Evolutionary conservation across 2,329 filamentous ascomycete genomes (phyloP).

Genomic region (Amauroascus niger): DNA sequence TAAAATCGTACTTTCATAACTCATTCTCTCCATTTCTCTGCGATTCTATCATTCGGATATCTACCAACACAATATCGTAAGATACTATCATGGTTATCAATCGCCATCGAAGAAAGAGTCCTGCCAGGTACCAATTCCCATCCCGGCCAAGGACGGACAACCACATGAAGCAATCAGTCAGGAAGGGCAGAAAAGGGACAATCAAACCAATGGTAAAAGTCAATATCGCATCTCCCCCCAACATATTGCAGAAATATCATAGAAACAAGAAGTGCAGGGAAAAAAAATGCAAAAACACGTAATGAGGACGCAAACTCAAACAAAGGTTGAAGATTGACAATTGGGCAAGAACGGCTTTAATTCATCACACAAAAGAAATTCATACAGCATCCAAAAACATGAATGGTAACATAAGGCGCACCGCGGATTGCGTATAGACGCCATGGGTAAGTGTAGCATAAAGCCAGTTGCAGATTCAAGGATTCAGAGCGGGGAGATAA

Average conservation of each 20-base stretch:
- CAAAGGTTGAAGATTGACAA: not conserved
- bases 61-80: not conserved
- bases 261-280: not conserved
- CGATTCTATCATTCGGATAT: not conserved
- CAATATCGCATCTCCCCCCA: not conserved
- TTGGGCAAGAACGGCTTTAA: conserved; percentile 3
- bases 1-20: conserved; percentile 8
- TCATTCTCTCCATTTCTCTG: not conserved
- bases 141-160: not conserved
- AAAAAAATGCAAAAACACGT: not conserved
- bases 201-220: not conserved
- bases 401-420: not conserved
- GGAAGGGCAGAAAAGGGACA: not conserved
- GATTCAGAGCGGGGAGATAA: not conserved
- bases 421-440: not conserved
- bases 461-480: not conserved
- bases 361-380: conserved; percentile 21
- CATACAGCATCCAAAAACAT: not conserved
- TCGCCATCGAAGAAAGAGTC: not conserved
- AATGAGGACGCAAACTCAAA: not conserved
- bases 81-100: not conserved
- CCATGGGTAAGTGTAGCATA: not conserved
- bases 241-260: not conserved
- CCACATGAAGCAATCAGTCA: not conserved
- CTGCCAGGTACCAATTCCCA: not conserved